Conservation (phyloP, 805 yeast species). For the Candida easanensis region DNA sequence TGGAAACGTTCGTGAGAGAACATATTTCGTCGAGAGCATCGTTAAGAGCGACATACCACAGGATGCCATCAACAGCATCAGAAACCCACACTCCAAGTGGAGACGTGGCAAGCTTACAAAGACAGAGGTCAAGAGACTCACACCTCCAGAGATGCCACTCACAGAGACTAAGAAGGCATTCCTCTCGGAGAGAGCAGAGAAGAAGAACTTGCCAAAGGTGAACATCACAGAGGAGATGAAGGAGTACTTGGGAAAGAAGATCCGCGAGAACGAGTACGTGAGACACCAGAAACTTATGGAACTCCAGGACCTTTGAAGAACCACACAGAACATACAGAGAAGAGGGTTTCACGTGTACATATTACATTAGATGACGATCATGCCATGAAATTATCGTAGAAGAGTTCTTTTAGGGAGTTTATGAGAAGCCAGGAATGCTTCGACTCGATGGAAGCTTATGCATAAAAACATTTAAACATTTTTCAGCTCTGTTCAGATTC, state of each 20-base stretch:
- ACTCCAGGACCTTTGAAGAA: slow-evolving; percentile 13
- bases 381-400: background rate
- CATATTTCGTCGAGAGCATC: slow-evolving; percentile 68
- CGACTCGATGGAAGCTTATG: too few relatives aligned
- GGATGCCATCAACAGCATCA: slow-evolving; percentile 61
- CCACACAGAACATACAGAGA: background rate
- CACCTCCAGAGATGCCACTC: slow-evolving; percentile 76
- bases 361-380: slow-evolving; percentile 1
- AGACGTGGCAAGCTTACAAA: slow-evolving; percentile 62
- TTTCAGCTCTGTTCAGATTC: too few relatives aligned
- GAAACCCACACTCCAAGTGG: slow-evolving; percentile 73
- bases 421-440: too few relatives aligned
- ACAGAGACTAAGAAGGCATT: slow-evolving; percentile 60
- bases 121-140: slow-evolving; percentile 56
- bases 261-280: slow-evolving; percentile 28
- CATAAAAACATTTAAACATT: too few relatives aligned
- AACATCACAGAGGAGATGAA: slow-evolving; percentile 50
- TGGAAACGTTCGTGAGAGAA: slow-evolving; percentile 61
- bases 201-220: slow-evolving; percentile 39
- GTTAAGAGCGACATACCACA: slow-evolving; percentile 67
- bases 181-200: slow-evolving; percentile 48
- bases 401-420: too few relatives aligned
- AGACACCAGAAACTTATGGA: slow-evolving; percentile 7
- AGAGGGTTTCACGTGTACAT: slow-evolving; percentile 2
- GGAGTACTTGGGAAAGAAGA: slow-evolving; percentile 50